Evolutionary conservation across 2,329 filamentous ascomycete species (phyloP), one percentile per base, ranked within the genome.

Genomic region (Elsinoe fawcettii): DNA sequence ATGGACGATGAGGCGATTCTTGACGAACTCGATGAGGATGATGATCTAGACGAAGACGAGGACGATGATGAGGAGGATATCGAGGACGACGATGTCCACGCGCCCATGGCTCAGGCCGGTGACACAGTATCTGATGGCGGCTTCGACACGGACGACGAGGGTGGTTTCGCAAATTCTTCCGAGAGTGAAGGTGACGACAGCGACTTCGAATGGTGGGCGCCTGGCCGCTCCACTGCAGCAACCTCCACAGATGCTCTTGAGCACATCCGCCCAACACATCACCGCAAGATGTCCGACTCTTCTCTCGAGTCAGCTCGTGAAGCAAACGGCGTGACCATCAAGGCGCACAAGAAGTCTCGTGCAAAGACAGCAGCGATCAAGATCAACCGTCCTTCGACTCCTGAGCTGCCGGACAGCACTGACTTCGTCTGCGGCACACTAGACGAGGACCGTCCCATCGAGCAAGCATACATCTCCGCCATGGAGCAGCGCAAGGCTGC

Each of bases 361-460:
- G 16, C 54, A 7, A 60, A 39, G 37, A 56, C 58, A 7, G 51
- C 46, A 3, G 77, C 78, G 12, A 51, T 64, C 1, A 66, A 65
- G 51, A 59, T 59, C 20, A 60, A 61, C 6, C 62, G 64, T 12
- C 53, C 61, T 4, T 60, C 64, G 11, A 61, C 63, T 3, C 88
- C 89, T 1, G 90, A 96, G 67, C 78, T 99, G 9, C 93, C 93
- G 1, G 93, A 99, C 70, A 96, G 91, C 72, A 97, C 93, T 12
- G 93, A 99, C 70, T 99, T 99, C 63, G 93, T 99, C n/a, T 97
- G 93, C 67, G 93, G 93, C 59, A 99, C 93, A 1, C 78, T 99
- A 18, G 93, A 99, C 63, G 93, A 99, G 71, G 93, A 99, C 67
- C 85, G 90, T 44, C 90, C 90, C 2, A 74, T 97, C n/a, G 93